A percentile compares a stretch with the other conserved stretches of the same genome.
These are phyloP conservation scores for Eutrema heterophyllum DNA, from an alignment of 345 rosid species.

Conservation along the genomic window DNA sequence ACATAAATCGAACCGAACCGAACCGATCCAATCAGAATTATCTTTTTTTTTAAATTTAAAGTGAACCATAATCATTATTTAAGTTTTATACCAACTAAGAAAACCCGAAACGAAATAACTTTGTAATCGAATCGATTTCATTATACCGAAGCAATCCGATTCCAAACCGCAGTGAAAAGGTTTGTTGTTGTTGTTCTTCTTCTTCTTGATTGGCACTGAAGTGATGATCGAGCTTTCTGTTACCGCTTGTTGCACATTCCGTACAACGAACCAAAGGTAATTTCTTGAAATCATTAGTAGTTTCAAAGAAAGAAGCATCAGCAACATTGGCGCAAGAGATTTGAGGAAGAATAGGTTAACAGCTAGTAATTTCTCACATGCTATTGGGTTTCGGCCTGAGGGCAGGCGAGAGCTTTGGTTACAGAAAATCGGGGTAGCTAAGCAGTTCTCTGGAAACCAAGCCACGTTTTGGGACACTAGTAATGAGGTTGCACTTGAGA, in stretches of 20 bases:
- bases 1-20: background rate
- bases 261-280: slow-evolving; percentile 13
- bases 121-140: too few species aligned
- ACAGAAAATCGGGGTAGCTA: slow-evolving; percentile 56
- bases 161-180: too few species aligned
- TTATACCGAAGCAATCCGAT: too few species aligned
- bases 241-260: slow-evolving; percentile 20
- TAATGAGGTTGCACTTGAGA: slow-evolving; percentile 50
- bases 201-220: too few species aligned
- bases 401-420: slow-evolving; percentile 71
- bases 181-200: too few species aligned
- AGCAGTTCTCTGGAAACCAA: slow-evolving; percentile 18
- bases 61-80: too few species aligned
- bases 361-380: slow-evolving; percentile 66
- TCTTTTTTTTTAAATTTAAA: too few species aligned
- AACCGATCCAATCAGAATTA: background rate
- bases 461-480: slow-evolving; percentile 25
- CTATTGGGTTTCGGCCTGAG: slow-evolving; percentile 58
- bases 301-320: background rate
- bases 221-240: slow-evolving; percentile 17
- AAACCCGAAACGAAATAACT: too few species aligned
- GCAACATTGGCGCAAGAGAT: slow-evolving; percentile 50
- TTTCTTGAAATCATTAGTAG: background rate
- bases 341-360: slow-evolving; percentile 44
- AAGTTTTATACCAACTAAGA: too few species aligned